phyloP scores from a whole-genome alignment of 768 basidiomycete species.

The Mycena vulgaris region DNA sequence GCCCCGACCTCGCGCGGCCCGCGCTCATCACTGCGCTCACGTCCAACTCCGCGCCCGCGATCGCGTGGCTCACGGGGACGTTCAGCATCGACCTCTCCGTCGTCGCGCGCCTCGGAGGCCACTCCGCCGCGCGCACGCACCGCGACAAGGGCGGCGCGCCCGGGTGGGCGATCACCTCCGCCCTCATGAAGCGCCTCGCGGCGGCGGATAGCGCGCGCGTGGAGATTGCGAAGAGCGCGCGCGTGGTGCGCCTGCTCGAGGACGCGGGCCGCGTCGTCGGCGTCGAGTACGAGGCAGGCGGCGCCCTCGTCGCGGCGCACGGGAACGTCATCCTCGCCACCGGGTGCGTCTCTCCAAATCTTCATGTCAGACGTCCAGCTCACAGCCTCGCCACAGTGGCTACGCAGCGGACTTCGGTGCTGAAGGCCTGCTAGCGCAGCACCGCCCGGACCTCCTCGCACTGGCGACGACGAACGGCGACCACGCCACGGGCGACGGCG shows the following conservation, averaged over 20 bases:
- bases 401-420: constrained; percentile 45
- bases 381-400: constrained; percentile 37
- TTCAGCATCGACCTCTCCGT: constrained; percentile 46
- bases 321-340: constrained; percentile 42
- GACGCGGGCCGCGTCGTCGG: constrained; percentile 39
- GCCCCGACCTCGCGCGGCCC: constrained; percentile 38
- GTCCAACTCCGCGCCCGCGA: constrained; percentile 43
- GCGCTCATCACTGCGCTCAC: constrained; percentile 45
- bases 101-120: constrained; percentile 44
- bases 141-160: constrained; percentile 45
- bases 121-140: constrained; percentile 42
- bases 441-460: constrained; percentile 43
- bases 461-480: constrained; percentile 47
- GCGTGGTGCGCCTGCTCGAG: constrained; percentile 41
- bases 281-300: constrained; percentile 43
- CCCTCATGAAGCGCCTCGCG: constrained; percentile 44
- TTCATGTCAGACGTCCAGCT: too few species aligned
- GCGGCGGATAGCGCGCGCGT: constrained; percentile 13
- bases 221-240: constrained; percentile 41
- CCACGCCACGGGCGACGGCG: constrained; percentile 47
- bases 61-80: constrained; percentile 42
- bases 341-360: constrained; percentile 37
- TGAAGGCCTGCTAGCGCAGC: constrained; percentile 38
- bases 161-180: constrained; percentile 45
- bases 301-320: constrained; percentile 9